Base-by-base conservation (phyloP, 495 filamentous ascomycete species). In the Antarctomyces pellizariae region DNA sequence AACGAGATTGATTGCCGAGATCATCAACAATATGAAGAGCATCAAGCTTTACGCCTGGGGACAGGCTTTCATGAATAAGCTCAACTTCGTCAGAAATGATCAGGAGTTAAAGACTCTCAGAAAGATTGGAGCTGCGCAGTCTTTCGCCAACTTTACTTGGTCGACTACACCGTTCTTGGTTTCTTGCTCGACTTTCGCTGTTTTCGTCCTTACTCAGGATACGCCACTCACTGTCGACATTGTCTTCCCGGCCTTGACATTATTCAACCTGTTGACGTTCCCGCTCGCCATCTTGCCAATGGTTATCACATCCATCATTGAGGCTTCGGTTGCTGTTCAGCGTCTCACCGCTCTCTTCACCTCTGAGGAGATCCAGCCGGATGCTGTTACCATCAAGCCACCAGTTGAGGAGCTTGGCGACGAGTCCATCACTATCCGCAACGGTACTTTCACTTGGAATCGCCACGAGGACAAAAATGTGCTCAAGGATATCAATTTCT, bases 11-110 rank as follows among this genome's bases (percentile, higher is more conserved):
- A 90, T 93, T 62, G 86, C 89, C 4, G 89, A 99, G 53, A 95
- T 99, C 34, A 53, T 95, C 41, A 95, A 95, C 59, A 93, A 93
- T 47, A 93, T 95, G 68, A 95, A 95, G 55, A 84, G 76, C 45
- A 95, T 95, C 54, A 95, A 99, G 51, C 65, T 99, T 13, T 99
- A 93, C 52, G 89, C 83, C 22, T 99, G 89, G 89, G 78, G 82
- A 20, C 71, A 67, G 13, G 80, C 89, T 13, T 99, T 95, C 49
- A 92, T 92, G 71, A 83, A 78, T 45, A 93, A 90, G 49, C 65
- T 99, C 20, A 92, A 76, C 47, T 72, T 75, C 48, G 77, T 99
- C 33, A 64, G 89, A 45, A 95, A 95, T 50, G 84, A 97, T 36
- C 64, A 76, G 41, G 89, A 99, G 50, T 54, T 99, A 23, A 78